Percentiles rank a stretch among this genome's conserved stretches.
phyloP scores from a whole-genome alignment of 75 land plant species.

The Sequoiadendron giganteum region DNA sequence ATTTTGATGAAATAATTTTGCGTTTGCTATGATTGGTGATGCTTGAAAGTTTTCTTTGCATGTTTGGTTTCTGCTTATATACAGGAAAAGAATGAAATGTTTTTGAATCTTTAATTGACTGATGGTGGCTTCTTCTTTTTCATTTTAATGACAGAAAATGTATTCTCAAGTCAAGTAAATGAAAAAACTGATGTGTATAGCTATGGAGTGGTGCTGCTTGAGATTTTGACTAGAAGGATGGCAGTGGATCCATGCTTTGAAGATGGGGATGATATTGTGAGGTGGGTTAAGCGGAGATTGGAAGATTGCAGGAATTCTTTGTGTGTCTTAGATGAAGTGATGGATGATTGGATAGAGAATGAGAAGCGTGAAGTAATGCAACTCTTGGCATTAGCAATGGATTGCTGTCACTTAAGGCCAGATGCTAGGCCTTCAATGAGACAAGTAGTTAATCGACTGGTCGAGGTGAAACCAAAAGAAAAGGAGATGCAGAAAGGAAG shows the following conservation, averaged over 20 bases:
- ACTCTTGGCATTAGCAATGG: constrained; percentile 35
- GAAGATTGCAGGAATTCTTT: constrained; percentile 17
- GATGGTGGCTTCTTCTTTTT: too few relatives aligned
- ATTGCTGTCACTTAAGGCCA: constrained; percentile 27
- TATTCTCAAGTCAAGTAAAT: constrained; percentile 19
- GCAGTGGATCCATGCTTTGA: constrained; percentile 40
- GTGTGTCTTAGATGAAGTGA: constrained; percentile 30
- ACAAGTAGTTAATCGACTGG: constrained; percentile 28
- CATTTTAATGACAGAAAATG: constrained; percentile 35
- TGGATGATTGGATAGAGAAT: constrained; percentile 17
- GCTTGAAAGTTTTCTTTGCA: background rate
- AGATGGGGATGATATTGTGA: constrained; percentile 45
- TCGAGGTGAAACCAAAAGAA: constrained; percentile 7
- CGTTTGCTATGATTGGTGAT: background rate
- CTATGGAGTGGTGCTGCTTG: constrained; percentile 53
- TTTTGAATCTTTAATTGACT: background rate
- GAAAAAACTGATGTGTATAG: constrained; percentile 58
- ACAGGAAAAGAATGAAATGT: background rate
- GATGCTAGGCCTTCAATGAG: constrained; percentile 45
- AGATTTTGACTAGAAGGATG: constrained; percentile 48
- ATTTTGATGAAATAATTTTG: background rate
- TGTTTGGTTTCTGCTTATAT: background rate
- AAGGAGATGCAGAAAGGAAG: background rate
- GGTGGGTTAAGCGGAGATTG: constrained; percentile 23
- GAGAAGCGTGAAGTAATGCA: constrained; percentile 27